A percentile compares a stretch with the other conserved stretches of the same genome.
Conservation (phyloP, 2,329 filamentous ascomycete genomes). For the Alternaria panax region DNA sequence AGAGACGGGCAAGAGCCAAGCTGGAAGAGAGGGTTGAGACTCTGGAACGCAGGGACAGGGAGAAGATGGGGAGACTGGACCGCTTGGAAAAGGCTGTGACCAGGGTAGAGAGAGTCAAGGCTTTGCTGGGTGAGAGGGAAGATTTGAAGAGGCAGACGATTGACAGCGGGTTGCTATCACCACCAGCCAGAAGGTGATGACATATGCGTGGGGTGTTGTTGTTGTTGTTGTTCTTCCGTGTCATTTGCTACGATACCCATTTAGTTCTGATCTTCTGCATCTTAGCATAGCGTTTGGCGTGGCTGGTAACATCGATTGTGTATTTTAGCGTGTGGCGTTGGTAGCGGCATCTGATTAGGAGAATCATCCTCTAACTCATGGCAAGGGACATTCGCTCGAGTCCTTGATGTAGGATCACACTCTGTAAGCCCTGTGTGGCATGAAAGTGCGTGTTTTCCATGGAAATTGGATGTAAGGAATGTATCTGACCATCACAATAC, state of each 20-base stretch:
- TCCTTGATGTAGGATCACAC: not conserved
- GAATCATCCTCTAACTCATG: not conserved
- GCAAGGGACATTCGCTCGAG: not conserved
- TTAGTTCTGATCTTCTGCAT: conserved; percentile 3
- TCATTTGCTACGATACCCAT: conserved; percentile 12
- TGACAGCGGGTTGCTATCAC: not conserved
- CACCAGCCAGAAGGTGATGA: conserved; percentile 6
- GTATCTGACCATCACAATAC: not conserved
- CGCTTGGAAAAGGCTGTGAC: conserved; percentile 73
- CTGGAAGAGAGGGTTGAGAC: conserved; percentile 74
- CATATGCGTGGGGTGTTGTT: not conserved
- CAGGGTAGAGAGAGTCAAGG: conserved; percentile 74
- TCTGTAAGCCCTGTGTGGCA: not conserved
- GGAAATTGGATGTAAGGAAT: not conserved
- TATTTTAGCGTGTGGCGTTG: not conserved
- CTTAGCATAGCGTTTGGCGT: conserved; percentile 10
- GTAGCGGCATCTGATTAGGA: not conserved
- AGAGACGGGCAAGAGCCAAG: conserved; percentile 73
- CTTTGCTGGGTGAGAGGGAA: conserved; percentile 57
- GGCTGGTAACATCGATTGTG: not conserved
- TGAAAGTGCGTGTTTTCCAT: not conserved
- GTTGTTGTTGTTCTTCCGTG: conserved; percentile 4
- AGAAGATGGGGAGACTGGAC: conserved; percentile 74
- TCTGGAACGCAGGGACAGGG: conserved; percentile 72
- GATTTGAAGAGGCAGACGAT: not conserved